Evolutionary conservation across 1,139 yeast genomes (phyloP).

Genomic region (Entelexis paramagnoliae): DNA sequence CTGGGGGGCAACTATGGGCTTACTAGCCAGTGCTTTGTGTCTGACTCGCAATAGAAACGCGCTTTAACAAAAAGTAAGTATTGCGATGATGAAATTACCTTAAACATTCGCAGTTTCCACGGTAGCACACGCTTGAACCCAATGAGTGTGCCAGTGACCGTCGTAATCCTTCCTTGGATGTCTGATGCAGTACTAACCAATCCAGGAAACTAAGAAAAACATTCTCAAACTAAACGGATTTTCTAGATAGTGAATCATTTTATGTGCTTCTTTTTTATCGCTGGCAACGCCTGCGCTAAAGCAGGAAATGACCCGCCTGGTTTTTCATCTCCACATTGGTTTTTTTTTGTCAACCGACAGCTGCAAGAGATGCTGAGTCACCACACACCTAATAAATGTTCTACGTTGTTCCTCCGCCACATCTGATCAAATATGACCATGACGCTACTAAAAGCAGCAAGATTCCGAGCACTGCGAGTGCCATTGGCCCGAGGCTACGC

Average conservation of each 20-base stretch:
- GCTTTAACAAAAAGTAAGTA: slow-evolving; percentile 21
- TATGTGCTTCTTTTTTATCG: too few relatives aligned
- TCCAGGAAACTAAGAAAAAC: background rate
- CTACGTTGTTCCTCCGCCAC: background rate
- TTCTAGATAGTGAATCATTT: background rate
- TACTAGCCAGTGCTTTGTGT: slow-evolving; percentile 77
- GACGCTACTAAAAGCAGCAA: background rate
- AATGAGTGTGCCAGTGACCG: slow-evolving; percentile 80
- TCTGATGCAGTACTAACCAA: slow-evolving; percentile 37
- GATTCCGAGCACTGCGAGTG: background rate
- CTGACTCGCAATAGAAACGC: slow-evolving; percentile 40
- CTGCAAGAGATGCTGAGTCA: too few relatives aligned
- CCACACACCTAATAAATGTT: background rate
- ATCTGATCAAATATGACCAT: background rate
- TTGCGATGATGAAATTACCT: slow-evolving; percentile 59
- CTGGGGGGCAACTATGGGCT: slow-evolving; percentile 25
- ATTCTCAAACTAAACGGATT: background rate
- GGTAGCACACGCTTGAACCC: slow-evolving; percentile 80
- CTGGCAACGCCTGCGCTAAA: too few relatives aligned
- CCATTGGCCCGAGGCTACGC: slow-evolving; percentile 9
- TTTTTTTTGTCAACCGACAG: background rate
- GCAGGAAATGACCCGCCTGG: too few relatives aligned
- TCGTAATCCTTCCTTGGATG: slow-evolving; percentile 59
- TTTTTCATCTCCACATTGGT: background rate
- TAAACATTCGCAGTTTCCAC: slow-evolving; percentile 89